Conservation (phyloP, 2,329 filamentous ascomycete species). For the Pyricularia sp. region DNA sequence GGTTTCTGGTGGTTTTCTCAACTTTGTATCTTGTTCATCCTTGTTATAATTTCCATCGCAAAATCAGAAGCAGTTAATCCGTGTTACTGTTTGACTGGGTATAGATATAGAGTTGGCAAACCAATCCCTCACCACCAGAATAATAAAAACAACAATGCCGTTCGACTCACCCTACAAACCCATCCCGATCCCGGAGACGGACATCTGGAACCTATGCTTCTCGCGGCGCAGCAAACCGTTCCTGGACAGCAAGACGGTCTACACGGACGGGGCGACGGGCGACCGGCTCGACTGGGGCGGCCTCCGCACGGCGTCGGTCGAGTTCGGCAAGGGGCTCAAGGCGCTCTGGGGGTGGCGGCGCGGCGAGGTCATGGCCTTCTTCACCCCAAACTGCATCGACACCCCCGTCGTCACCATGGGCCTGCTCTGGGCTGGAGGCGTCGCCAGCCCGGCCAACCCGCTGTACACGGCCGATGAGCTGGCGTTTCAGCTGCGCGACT, state of each 20-base stretch:
- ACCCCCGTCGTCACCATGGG: slow-evolving; percentile 67
- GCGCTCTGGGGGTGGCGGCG: slow-evolving; percentile 65
- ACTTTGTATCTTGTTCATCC: not conserved
- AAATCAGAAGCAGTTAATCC: too few relatives aligned
- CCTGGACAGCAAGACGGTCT: slow-evolving; percentile 64
- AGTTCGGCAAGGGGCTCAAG: slow-evolving; percentile 72
- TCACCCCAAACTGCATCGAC: slow-evolving; percentile 78
- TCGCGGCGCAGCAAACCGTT: slow-evolving; percentile 52
- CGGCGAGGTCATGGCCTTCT: slow-evolving; percentile 72
- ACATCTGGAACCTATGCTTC: slow-evolving; percentile 71
- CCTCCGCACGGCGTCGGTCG: slow-evolving; percentile 48
- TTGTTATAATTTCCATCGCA: not conserved
- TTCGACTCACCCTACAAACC: slow-evolving; percentile 51
- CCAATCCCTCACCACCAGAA: not conserved
- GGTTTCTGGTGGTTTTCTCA: not conserved
- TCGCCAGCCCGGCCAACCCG: slow-evolving; percentile 77
- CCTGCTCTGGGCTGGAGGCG: slow-evolving; percentile 68
- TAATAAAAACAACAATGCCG: slow-evolving; percentile 50
- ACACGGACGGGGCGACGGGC: slow-evolving; percentile 59
- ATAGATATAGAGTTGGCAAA: too few relatives aligned
- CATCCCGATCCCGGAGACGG: slow-evolving; percentile 58
- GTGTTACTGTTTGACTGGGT: too few relatives aligned
- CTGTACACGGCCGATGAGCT: slow-evolving; percentile 76
- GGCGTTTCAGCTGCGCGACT: slow-evolving; percentile 70
- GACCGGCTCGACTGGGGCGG: slow-evolving; percentile 57